These are phyloP conservation scores for Mallotus repandus DNA, from an alignment of 441 rosid genomes.

Conservation along the genomic window DNA sequence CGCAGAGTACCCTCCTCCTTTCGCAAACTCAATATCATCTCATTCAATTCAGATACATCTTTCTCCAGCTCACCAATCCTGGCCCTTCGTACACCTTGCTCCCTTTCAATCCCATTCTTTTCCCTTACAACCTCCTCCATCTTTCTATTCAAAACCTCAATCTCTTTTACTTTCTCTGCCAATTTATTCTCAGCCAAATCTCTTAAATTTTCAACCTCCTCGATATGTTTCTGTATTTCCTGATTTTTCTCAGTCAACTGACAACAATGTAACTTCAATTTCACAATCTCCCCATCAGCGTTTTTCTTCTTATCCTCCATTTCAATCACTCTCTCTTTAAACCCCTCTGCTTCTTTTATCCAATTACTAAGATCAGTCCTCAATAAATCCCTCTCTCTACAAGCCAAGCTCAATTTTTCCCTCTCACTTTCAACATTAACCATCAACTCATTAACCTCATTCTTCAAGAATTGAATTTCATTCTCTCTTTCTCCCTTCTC, in stretches of 20 bases:
- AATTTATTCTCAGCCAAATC: constrained; percentile 31
- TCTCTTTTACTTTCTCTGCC: constrained; percentile 28
- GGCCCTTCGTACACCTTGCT: constrained; percentile 29
- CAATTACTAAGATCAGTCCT: constrained; percentile 27
- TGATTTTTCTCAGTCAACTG: constrained; percentile 28
- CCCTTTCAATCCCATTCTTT: constrained; percentile 42
- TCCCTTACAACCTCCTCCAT: constrained; percentile 32
- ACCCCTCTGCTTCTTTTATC: constrained; percentile 31
- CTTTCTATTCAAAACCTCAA: constrained; percentile 30
- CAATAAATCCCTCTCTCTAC: constrained; percentile 38
- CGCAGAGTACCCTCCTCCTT: constrained; percentile 38
- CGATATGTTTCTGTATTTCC: constrained; percentile 23
- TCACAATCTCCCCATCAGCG: constrained; percentile 32
- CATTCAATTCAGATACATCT: constrained; percentile 30
- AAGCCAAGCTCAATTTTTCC: constrained; percentile 26
- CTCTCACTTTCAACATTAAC: constrained; percentile 40
- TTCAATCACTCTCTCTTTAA: constrained; percentile 32
- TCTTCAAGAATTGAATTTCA: constrained; percentile 38
- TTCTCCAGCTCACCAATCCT: constrained; percentile 45
- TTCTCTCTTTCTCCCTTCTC: constrained; percentile 38
- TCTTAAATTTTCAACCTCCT: constrained; percentile 14
- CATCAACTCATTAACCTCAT: constrained; percentile 30
- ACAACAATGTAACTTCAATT: constrained; percentile 25
- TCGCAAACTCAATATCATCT: constrained; percentile 24
- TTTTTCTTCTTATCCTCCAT: constrained; percentile 35